Conservation (phyloP, 2,329 filamentous ascomycete species). For the Curvularia eragrostidis region DNA sequence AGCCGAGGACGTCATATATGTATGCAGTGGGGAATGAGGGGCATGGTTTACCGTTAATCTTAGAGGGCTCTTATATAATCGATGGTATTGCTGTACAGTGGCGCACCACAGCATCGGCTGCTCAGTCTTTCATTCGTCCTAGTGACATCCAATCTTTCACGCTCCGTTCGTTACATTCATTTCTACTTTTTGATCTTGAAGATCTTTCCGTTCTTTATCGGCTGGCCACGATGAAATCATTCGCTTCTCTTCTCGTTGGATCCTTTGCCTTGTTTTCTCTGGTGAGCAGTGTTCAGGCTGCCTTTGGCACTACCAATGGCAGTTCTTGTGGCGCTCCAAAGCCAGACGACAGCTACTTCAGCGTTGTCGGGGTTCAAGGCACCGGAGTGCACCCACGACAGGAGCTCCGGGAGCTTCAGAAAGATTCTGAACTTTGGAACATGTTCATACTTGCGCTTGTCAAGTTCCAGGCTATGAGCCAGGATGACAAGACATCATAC, state of each 20-base stretch:
- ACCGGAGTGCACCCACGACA: slow-evolving; percentile 37
- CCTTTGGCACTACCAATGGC: slow-evolving; percentile 25
- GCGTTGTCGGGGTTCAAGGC: slow-evolving; percentile 43
- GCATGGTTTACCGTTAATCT: slow-evolving; percentile 20
- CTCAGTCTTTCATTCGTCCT: slow-evolving; percentile 32
- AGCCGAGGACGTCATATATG: slow-evolving; percentile 23
- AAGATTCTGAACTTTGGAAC: slow-evolving; percentile 41
- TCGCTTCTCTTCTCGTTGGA: slow-evolving; percentile 30
- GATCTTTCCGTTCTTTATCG: slow-evolving; percentile 37
- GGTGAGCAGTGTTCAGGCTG: slow-evolving; percentile 23
- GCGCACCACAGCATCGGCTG: slow-evolving; percentile 3
- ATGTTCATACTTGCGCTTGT: slow-evolving; percentile 42
- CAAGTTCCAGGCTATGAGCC: slow-evolving; percentile 43
- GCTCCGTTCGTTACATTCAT: slow-evolving; percentile 21
- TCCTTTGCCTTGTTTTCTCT: slow-evolving; percentile 29
- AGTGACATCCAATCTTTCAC: slow-evolving; percentile 37
- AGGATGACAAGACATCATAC: slow-evolving; percentile 41
- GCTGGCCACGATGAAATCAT: slow-evolving; percentile 40
- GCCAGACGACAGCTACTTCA: slow-evolving; percentile 38
- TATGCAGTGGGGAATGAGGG: slow-evolving; percentile 22
- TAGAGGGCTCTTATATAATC: slow-evolving; percentile 6
- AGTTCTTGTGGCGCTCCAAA: slow-evolving; percentile 30
- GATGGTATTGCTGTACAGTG: not conserved
- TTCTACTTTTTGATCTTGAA: slow-evolving; percentile 32
- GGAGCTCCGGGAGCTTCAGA: slow-evolving; percentile 42